A percentile compares a stretch with the other conserved stretches of the same genome.
These are phyloP conservation scores for Xylaria sp. DNA, from an alignment of 2,329 filamentous ascomycete species.

Conservation along the genomic window DNA sequence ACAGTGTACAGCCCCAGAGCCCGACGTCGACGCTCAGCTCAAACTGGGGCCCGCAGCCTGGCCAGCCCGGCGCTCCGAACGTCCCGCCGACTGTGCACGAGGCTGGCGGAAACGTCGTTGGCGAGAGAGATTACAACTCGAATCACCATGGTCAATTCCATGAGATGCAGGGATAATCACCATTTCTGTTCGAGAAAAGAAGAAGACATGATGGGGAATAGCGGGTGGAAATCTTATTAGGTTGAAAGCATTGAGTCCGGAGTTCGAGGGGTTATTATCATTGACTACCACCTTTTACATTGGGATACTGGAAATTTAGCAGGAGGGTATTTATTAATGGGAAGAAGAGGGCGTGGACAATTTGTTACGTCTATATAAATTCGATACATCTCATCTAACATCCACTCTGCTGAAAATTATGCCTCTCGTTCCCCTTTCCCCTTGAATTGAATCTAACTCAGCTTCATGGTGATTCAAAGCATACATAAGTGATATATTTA, in stretches of 20 bases:
- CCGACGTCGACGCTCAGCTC: constrained; percentile 46
- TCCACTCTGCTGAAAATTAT: neutral
- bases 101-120: constrained; percentile 52
- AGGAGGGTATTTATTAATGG: constrained; percentile 9
- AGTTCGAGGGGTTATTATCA: constrained; percentile 27
- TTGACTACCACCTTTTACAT: constrained; percentile 3
- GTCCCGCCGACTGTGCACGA: constrained; percentile 52
- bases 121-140: constrained; percentile 46
- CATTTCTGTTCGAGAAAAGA: neutral
- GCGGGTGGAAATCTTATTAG: constrained; percentile 9
- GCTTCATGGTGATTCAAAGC: no score
- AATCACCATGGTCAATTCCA: constrained; percentile 56
- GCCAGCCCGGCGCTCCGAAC: constrained; percentile 41
- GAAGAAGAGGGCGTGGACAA: neutral
- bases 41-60: constrained; percentile 40
- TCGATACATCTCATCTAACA: constrained; percentile 10
- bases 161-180: constrained; percentile 51
- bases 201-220: neutral
- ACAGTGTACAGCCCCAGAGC: constrained; percentile 43
- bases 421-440: no score
- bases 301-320: neutral
- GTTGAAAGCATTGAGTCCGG: constrained; percentile 32
- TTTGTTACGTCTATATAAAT: constrained; percentile 10
- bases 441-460: no score
- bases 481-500: no score